phyloP scores from a whole-genome alignment of 331 rosid genomes.

The Ulmus americana region DNA sequence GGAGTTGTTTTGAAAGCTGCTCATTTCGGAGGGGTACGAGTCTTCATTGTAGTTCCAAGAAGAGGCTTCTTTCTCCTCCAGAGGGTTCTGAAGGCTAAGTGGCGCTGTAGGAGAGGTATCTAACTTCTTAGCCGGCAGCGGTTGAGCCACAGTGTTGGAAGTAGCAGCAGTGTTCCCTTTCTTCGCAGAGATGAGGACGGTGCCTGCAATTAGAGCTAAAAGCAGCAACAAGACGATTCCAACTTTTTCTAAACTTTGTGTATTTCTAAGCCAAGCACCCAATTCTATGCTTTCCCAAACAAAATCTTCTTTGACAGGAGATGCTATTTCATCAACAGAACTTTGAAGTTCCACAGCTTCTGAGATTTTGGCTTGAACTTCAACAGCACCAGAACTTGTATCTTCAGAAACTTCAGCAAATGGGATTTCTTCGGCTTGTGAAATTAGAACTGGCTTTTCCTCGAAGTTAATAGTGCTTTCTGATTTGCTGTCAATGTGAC shows the following conservation, averaged over 20 bases:
- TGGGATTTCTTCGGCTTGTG: neutral
- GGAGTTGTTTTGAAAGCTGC: conserved; percentile 50
- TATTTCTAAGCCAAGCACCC: conserved; percentile 14
- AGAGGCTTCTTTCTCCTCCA: conserved; percentile 25
- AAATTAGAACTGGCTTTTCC: conserved; percentile 8
- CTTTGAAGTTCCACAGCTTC: neutral
- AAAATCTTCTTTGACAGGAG: neutral
- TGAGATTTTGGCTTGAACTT: conserved; percentile 1
- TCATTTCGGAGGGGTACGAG: conserved; percentile 56
- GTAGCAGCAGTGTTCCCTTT: conserved; percentile 22
- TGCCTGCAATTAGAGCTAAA: conserved; percentile 28
- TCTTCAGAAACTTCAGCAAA: too few species aligned
- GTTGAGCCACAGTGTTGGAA: conserved; percentile 10
- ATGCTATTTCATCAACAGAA: conserved; percentile 1
- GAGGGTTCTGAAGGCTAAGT: conserved; percentile 13
- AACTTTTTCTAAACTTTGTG: conserved; percentile 4
- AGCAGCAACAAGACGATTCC: conserved; percentile 30
- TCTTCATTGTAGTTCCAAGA: conserved; percentile 39
- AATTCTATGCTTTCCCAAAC: conserved; percentile 2
- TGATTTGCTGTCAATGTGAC: neutral
- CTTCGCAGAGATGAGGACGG: conserved; percentile 28
- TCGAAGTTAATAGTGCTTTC: neutral
- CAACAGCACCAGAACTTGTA: neutral
- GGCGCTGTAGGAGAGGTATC: conserved; percentile 10
- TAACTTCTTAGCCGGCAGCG: conserved; percentile 20